These are phyloP conservation scores for Xerophyta viscosa DNA, from an alignment of 106 monocot species.

Conservation along the genomic window DNA sequence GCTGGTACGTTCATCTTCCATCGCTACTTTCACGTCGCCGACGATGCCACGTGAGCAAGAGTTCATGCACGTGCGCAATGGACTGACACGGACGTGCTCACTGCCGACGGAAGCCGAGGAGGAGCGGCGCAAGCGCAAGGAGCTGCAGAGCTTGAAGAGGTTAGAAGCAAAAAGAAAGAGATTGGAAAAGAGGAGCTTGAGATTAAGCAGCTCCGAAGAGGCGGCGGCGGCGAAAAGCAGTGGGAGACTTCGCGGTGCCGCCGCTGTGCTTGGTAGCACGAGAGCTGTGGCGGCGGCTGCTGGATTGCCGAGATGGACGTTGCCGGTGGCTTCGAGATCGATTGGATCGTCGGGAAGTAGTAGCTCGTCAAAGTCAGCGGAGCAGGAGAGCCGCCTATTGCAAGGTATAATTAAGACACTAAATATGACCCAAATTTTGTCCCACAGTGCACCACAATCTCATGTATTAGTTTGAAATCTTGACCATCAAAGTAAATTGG, in stretches of 20 bases:
- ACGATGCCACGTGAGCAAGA: slow-evolving; percentile 7
- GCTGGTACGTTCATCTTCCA: slow-evolving; percentile 41
- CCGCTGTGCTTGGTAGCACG: background rate
- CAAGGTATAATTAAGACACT: too few relatives aligned
- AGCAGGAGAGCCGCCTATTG: background rate
- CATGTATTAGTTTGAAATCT: too few relatives aligned
- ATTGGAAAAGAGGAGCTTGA: slow-evolving; percentile 40
- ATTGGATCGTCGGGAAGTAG: background rate
- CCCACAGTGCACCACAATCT: too few relatives aligned
- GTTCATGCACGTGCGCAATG: background rate
- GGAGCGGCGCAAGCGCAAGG: slow-evolving; percentile 48
- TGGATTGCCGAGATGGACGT: background rate
- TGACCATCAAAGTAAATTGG: too few relatives aligned
- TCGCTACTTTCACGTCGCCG: slow-evolving; percentile 26
- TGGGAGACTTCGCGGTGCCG: slow-evolving; percentile 8
- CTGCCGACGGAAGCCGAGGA: slow-evolving; percentile 59
- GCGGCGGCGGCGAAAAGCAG: background rate
- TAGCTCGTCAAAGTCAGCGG: background rate
- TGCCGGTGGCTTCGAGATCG: background rate
- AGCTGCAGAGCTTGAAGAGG: slow-evolving; percentile 61
- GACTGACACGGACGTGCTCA: slow-evolving; percentile 44
- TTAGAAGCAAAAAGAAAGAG: slow-evolving; percentile 81
- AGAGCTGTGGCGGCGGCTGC: background rate
- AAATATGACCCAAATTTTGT: too few relatives aligned
- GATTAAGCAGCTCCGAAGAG: slow-evolving; percentile 4